Evolutionary conservation across 148 eudicot genomes (phyloP).

Genomic region (Rhododendron ovatum): DNA sequence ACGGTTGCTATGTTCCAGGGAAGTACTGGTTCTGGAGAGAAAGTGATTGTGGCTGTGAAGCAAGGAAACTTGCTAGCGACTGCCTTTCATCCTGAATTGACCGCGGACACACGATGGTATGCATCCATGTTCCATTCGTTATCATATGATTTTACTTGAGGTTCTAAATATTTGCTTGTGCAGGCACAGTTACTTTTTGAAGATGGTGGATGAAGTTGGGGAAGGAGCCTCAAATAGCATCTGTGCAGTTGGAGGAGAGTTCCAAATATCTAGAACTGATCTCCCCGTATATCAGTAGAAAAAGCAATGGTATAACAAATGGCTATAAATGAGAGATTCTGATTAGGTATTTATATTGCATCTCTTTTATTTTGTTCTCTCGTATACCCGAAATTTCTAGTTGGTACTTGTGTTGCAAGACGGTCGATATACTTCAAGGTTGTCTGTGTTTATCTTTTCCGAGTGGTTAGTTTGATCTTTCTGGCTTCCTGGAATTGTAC

Average conservation of each 20-base stretch:
- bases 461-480: neutral
- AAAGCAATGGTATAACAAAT: neutral
- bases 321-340: neutral
- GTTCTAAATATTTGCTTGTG: slow-evolving; percentile 2
- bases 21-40: slow-evolving; percentile 32
- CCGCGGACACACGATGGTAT: slow-evolving; percentile 87
- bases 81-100: slow-evolving; percentile 95
- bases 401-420: neutral
- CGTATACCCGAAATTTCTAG: neutral
- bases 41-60: slow-evolving; percentile 86
- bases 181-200: slow-evolving; percentile 92
- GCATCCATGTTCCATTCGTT: neutral
- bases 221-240: slow-evolving; percentile 47
- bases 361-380: neutral
- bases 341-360: neutral
- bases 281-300: slow-evolving; percentile 59
- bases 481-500: neutral
- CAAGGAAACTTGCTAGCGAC: slow-evolving; percentile 86
- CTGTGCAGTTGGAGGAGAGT: slow-evolving; percentile 27
- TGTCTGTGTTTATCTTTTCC: neutral
- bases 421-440: neutral
- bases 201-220: slow-evolving; percentile 52
- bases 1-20: slow-evolving; percentile 31
- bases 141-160: neutral
- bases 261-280: slow-evolving; percentile 35